Percentiles rank a stretch among this genome's conserved stretches.
Evolutionary conservation across 2,329 filamentous ascomycete genomes (phyloP).

Genomic region (Hymenoscyphus fraxineus): DNA sequence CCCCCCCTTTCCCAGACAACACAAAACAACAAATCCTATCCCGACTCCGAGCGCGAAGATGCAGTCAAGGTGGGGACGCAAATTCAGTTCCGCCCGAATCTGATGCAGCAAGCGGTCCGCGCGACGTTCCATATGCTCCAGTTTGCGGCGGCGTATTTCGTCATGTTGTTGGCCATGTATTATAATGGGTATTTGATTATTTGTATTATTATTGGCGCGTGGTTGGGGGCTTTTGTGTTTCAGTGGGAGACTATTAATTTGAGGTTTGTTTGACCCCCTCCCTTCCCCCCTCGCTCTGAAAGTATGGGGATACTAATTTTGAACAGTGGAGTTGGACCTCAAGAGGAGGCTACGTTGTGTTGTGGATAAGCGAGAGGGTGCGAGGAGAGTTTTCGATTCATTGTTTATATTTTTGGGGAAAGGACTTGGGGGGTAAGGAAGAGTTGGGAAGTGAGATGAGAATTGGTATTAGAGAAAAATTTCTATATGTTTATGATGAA

Average conservation of each 20-base stretch:
- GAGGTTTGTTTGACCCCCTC: constrained; percentile 17
- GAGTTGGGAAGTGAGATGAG: not conserved
- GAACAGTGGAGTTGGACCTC: constrained; percentile 13
- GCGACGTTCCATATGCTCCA: constrained; percentile 66
- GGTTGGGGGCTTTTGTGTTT: constrained; percentile 68
- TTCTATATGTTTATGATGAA: constrained; percentile 3
- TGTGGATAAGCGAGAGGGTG: constrained; percentile 22
- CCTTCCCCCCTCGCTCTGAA: not conserved
- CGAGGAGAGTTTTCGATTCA: not conserved
- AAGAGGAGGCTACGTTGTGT: constrained; percentile 26
- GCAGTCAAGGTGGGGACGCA: too few species aligned
- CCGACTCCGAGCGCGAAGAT: not conserved
- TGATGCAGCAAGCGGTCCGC: constrained; percentile 63
- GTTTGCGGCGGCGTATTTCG: constrained; percentile 72
- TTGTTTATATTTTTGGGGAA: not conserved
- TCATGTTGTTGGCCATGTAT: constrained; percentile 69
- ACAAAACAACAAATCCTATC: not conserved
- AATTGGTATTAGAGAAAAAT: not conserved
- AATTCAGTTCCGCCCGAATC: constrained; percentile 49
- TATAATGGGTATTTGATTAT: constrained; percentile 74
- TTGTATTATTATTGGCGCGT: constrained; percentile 74
- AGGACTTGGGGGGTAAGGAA: not conserved
- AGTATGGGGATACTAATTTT: not conserved
- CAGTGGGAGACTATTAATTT: constrained; percentile 59
- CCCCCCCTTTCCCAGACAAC: not conserved